Percentiles rank a stretch among this genome's conserved stretches.
These are phyloP conservation scores for Fragosphaeria purpurea DNA, from an alignment of 2,329 filamentous ascomycete species.

Conservation along the genomic window DNA sequence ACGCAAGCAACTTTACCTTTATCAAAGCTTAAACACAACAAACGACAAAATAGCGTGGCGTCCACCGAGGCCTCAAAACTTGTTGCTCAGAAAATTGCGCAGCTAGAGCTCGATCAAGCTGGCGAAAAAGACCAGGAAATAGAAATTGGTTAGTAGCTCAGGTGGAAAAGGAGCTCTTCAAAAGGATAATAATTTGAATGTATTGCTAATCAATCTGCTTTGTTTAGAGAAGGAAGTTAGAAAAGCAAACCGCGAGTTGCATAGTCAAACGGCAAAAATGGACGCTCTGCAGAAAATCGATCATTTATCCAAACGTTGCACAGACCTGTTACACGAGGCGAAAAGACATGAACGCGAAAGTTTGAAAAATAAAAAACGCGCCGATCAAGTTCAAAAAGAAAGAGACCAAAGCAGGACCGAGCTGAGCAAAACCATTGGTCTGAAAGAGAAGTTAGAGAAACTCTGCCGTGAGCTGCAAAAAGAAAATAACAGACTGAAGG, in stretches of 20 bases:
- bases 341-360: conserved; percentile 91
- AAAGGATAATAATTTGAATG: neutral
- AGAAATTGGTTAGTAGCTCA: conserved; percentile 63
- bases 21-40: conserved; percentile 60
- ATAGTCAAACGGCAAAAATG: conserved; percentile 82
- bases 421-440: conserved; percentile 75
- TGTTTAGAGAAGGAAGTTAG: conserved; percentile 77
- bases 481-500: conserved; percentile 98
- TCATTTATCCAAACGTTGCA: conserved; percentile 79
- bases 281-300: conserved; percentile 88
- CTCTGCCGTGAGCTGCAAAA: conserved; percentile 87
- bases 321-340: conserved; percentile 87
- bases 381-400: conserved; percentile 91
- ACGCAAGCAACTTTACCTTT: conserved; percentile 25
- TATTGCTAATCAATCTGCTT: neutral
- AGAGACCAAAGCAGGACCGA: conserved; percentile 85
- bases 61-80: conserved; percentile 85
- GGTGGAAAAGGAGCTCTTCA: too few relatives aligned
- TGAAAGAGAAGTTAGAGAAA: conserved; percentile 97
- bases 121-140: conserved; percentile 92
- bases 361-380: conserved; percentile 89
- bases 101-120: conserved; percentile 85
- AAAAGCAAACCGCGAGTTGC: conserved; percentile 83
- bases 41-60: conserved; percentile 75
- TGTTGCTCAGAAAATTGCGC: conserved; percentile 85